A percentile compares a stretch with the other conserved stretches of the same genome.
These are phyloP conservation scores for Thyridium curvatum DNA, from an alignment of 2,329 filamentous ascomycete genomes.

Conservation along the genomic window DNA sequence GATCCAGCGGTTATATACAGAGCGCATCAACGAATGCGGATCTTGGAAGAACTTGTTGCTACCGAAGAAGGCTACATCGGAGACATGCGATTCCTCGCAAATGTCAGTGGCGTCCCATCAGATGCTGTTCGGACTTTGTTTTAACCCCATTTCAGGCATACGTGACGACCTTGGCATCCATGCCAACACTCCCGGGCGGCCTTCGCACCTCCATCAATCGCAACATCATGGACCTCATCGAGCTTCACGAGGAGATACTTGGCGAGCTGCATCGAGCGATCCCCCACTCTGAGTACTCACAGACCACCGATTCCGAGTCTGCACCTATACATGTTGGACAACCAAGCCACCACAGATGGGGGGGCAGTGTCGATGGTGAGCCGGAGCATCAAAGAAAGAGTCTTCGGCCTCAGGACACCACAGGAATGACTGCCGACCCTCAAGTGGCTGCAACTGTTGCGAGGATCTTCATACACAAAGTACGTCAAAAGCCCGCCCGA, in stretches of 20 bases:
- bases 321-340: slow-evolving; percentile 8
- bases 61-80: slow-evolving; percentile 87
- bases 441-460: slow-evolving; percentile 54
- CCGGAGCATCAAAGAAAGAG: slow-evolving; percentile 30
- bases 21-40: slow-evolving; percentile 68
- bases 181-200: slow-evolving; percentile 57
- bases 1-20: slow-evolving; percentile 60
- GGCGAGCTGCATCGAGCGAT: slow-evolving; percentile 65
- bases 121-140: neutral
- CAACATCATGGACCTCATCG: slow-evolving; percentile 73
- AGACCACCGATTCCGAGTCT: slow-evolving; percentile 25
- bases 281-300: slow-evolving; percentile 60
- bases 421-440: slow-evolving; percentile 51
- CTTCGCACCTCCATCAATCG: slow-evolving; percentile 68
- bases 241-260: slow-evolving; percentile 77
- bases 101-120: slow-evolving; percentile 46
- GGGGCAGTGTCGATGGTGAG: slow-evolving; percentile 39
- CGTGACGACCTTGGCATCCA: slow-evolving; percentile 66
- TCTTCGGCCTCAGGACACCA: slow-evolving; percentile 37
- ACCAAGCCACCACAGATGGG: slow-evolving; percentile 36
- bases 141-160: slow-evolving; percentile 51
- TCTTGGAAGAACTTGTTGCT: slow-evolving; percentile 77
- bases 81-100: slow-evolving; percentile 79
- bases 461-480: slow-evolving; percentile 54
- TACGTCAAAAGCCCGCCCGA: slow-evolving; percentile 17